Evolutionary conservation across 2,329 filamentous ascomycete genomes (phyloP).

Genomic region (Apiospora saccharicola): DNA sequence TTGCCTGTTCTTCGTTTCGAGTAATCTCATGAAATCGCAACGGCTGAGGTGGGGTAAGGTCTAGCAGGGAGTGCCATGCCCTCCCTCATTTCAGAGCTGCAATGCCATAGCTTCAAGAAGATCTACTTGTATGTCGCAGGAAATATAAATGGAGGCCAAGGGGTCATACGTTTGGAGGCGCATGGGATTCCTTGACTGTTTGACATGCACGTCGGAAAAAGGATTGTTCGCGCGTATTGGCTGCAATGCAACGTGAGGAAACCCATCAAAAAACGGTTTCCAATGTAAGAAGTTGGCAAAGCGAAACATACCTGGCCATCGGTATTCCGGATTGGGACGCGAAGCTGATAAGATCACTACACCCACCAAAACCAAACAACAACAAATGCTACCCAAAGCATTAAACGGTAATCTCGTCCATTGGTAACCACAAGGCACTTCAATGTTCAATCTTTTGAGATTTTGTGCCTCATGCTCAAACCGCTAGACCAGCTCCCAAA

Average conservation of each 20-base stretch:
- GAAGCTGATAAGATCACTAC: not conserved
- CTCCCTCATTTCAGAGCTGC: too few relatives aligned
- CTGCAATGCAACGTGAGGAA: slow-evolving; percentile 2
- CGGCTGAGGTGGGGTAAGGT: too few relatives aligned
- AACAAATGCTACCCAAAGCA: slow-evolving; percentile 9
- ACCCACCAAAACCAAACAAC: slow-evolving; percentile 2
- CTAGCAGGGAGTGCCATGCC: too few relatives aligned
- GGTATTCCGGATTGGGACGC: slow-evolving; percentile 20
- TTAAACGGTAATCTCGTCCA: slow-evolving; percentile 14
- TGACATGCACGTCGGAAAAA: slow-evolving; percentile 12
- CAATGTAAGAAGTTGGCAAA: slow-evolving; percentile 20
- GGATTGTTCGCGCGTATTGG: slow-evolving; percentile 16
- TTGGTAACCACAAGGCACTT: slow-evolving; percentile 14
- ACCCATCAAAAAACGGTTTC: slow-evolving; percentile 11
- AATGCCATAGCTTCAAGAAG: too few relatives aligned
- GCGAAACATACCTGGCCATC: slow-evolving; percentile 17
- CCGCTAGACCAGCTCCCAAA: too few relatives aligned
- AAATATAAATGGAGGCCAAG: too few relatives aligned
- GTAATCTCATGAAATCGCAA: too few relatives aligned
- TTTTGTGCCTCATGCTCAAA: too few relatives aligned
- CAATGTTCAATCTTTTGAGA: too few relatives aligned
- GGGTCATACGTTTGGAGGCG: slow-evolving; percentile 4
- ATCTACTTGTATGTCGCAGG: too few relatives aligned
- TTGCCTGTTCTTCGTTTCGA: too few relatives aligned
- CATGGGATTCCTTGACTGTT: slow-evolving; percentile 16